Conservation (phyloP, 805 yeast species). For the Starmerella ratchasimensis region DNA sequence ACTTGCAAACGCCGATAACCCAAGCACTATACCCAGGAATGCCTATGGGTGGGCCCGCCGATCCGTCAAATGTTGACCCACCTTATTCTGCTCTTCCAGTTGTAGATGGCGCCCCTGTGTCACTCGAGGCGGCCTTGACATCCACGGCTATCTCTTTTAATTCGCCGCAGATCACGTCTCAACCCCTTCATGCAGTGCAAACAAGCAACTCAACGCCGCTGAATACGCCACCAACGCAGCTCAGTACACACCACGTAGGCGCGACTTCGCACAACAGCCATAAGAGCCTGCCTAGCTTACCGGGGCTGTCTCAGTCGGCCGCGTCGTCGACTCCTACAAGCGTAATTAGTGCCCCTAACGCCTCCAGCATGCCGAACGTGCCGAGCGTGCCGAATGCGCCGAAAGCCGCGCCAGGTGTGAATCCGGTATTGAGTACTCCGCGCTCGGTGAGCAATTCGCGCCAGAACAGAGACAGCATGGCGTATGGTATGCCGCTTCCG, state of each 20-base stretch:
- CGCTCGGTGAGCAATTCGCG: not conserved
- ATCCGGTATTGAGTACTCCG: not conserved
- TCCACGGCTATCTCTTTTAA: no score
- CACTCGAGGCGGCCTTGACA: no score
- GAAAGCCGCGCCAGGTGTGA: not conserved
- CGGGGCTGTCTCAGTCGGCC: not conserved
- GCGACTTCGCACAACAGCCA: not conserved
- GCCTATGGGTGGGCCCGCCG: not conserved
- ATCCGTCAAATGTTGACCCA: no score
- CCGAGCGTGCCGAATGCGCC: not conserved
- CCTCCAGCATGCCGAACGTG: not conserved
- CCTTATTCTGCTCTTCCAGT: not conserved
- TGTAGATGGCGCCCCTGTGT: not conserved
- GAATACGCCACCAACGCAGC: not conserved
- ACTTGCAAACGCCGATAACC: not conserved
- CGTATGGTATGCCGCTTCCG: slow-evolving; percentile 13
- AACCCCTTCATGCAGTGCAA: no score
- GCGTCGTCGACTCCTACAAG: not conserved
- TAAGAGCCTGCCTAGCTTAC: not conserved
- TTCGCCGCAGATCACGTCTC: not conserved
- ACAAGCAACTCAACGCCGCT: no score
- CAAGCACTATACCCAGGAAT: no score
- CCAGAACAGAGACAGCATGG: not conserved
- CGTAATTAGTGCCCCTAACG: not conserved
- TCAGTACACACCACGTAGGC: not conserved